Base-by-base conservation (phyloP, 331 rosid species). In the Dryas integrifolia region DNA sequence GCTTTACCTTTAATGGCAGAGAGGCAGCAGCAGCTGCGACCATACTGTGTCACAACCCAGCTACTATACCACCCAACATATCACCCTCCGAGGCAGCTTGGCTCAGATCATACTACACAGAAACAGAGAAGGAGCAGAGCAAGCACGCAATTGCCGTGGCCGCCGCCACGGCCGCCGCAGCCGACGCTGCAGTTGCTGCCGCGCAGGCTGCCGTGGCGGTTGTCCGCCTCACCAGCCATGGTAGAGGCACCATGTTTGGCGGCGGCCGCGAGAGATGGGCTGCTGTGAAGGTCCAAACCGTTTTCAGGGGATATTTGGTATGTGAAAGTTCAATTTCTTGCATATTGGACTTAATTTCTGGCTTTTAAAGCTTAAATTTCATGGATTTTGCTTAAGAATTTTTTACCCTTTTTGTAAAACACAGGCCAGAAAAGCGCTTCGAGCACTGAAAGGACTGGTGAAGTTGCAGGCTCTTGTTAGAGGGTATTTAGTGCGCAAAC, bases 131-230 rank as follows among this genome's bases (percentile, higher is more conserved):
- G 53, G 91, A 92, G 49, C 95, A 88, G 80, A 92, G 66, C 88
- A 88, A 88, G 85, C 98, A 92, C 6, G 98, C 98, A 6, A 85
- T 90, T 64, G 98, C 98, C 0, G 98, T 92, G 7, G 98, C 96
- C 0, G 96, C 96, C 0, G 96, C 96, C 38, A 88, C 98, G 0
- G 92, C 98, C 0, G 96, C 96, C 0, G 98, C 96, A 0, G 98
- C 96, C 0, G 96, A 92, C 43, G 96, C 96, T 0, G 98, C 98
- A 0, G 96, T 90, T 2, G 96, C 92, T 0, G 96, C 96, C 0
- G 92, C 98, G 1, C 91, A 92, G 24, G 98, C 98, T 1, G 98
- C 98, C 0, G 96, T 87, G 9, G 96, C 82, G 0, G 96, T 92
- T 0, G 98, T 92, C 30, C 84, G 96, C 58, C 87, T 92, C 9